Evolutionary conservation across 768 basidiomycete genomes (phyloP), one percentile per base, ranked within the genome.

Genomic region (Trametes cubensis): DNA sequence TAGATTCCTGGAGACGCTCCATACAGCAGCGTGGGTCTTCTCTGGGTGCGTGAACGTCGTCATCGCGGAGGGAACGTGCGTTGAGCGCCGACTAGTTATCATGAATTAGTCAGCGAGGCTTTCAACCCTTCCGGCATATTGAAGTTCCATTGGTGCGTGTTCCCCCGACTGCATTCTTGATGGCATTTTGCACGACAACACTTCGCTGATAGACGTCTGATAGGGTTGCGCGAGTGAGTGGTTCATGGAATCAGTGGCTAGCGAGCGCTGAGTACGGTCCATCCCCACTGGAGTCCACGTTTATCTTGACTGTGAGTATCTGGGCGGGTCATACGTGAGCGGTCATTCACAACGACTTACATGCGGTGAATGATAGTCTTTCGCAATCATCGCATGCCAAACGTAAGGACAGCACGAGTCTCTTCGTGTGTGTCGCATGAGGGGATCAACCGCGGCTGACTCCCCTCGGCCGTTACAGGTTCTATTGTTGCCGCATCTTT

Each of bases 21-120:
- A 57, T 39, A 57, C 46, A 15, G 34, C 48, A 13, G 2, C 40
- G 8, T 57, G 55, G 55, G 23, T 48, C 14, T 48, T 47, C 34
- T n/a, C 48, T 17, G 44, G 20, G 55, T 57, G 40, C 39, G 55
- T 21, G 20, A 21, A 21, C 4, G 21, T 17, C 13, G 8, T 10
- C 18, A 6, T 6, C 14, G 17, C 25, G 4, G 10, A 28, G 4
- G 14, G 2, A 10, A 34, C 2, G 7, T 28, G 7, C 28, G 28
- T 14, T 46, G n/a, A 46, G 18, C 28, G 25, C 11, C 5, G 10
- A 3, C 2, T 8, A 57, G 55, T 11, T 57, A 48, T 30, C 55
- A 57, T 21, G 40, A 48, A 15, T 8, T 18, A 2, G 23, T 57
- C 34, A 47, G 25, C 34, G 55, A 57, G 20, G 45, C 55, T 14